These are phyloP conservation scores for Fusarium siculi DNA, from an alignment of 2,329 filamentous ascomycete genomes.

Conservation along the genomic window DNA sequence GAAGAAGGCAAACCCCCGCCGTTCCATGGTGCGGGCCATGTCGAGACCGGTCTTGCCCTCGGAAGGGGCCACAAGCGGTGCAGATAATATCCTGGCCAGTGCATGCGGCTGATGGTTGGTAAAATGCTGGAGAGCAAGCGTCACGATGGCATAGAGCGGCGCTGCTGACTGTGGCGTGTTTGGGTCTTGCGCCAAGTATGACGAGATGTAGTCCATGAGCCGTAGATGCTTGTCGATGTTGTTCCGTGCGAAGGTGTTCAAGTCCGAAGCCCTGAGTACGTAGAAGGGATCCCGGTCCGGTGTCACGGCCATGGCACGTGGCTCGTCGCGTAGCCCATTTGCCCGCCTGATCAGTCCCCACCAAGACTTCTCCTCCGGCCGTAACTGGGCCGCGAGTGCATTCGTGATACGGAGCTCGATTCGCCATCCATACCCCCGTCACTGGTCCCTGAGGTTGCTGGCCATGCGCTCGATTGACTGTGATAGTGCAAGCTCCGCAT, in stretches of 20 bases:
- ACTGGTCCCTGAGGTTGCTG: neutral
- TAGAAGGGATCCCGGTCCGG: neutral
- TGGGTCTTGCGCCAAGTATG: neutral
- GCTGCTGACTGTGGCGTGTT: neutral
- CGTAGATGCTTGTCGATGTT: neutral
- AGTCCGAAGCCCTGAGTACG: neutral
- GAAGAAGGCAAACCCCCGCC: neutral
- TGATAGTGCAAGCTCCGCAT: neutral
- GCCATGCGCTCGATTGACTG: neutral
- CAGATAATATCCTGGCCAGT: neutral
- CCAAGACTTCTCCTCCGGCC: neutral
- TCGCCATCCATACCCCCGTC: neutral
- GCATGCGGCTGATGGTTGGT: neutral
- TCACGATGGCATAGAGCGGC: neutral
- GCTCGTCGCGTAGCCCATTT: neutral
- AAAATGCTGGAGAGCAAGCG: neutral
- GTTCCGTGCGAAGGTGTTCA: neutral
- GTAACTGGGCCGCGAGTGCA: neutral
- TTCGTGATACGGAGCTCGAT: neutral
- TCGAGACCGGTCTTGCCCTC: neutral
- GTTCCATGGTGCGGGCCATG: neutral
- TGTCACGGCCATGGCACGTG: neutral
- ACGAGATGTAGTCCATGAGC: neutral
- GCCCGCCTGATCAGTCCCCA: neutral
- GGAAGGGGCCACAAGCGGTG: neutral